Evolutionary conservation across 2,329 filamentous ascomycete genomes (phyloP), one percentile per base, ranked within the genome.

Genomic region (Zasmidium cellare): DNA sequence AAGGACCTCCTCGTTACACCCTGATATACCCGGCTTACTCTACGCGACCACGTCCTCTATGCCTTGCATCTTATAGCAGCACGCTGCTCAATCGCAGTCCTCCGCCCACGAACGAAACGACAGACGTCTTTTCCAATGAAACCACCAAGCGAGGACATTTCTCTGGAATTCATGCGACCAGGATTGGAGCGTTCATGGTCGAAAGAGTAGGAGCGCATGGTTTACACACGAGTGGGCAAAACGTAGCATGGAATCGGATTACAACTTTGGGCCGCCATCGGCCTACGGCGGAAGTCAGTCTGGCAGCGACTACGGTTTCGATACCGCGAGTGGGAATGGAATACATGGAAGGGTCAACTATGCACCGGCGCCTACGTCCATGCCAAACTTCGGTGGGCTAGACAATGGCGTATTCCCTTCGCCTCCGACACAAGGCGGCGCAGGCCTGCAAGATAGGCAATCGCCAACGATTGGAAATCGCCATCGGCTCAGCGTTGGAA

Each of bases 401-500:
- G 64, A 67, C 46, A 46, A 51, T 22, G 48, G 48, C 41, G 53
- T 61, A 28, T 46, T 62, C 38, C 56, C 62, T n/a, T 60, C 61
- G 28, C 62, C 61, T 7, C 31, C 59, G 3, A 44, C 57, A 19
- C 59, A 55, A 35, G 45, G 31, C 22, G 57, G 46, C 7, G 41
- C 55, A 22, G 61, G 59, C 23, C 35, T 65, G 20, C 53, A 55
- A 19, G 63, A 65, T 35, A 61, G 52, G 11, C 50, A 61, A 19
- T 66, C 65, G 38, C 65, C 64, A 9, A 49, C 59, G 5, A 14
- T 45, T 9, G 61, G 57, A 12, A 65, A 67, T 25, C 60, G 56
- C 18, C 67, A 72, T 50, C 63, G 69, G 18, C 61, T 69, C 51
- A 72, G 71, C 50, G 59, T 71, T 46, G 62, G 69, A 45, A 71